phyloP scores from a whole-genome alignment of 129 eudicot species.

The Pulicaria dysenterica region DNA sequence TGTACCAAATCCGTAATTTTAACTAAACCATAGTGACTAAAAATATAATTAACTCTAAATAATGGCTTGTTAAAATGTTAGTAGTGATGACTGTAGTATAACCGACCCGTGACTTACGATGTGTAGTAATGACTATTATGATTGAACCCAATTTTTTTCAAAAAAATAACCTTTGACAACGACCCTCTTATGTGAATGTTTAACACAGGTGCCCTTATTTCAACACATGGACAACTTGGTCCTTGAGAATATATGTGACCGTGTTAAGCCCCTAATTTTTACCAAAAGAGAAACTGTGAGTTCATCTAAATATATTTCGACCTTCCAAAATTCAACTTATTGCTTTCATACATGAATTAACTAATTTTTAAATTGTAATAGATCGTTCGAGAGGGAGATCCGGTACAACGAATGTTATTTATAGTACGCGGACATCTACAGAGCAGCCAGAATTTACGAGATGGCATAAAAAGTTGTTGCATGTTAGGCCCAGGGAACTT shows the following conservation, averaged over 20 bases:
- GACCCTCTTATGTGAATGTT: neutral
- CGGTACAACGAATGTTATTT: conserved; percentile 81
- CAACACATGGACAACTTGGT: conserved; percentile 92
- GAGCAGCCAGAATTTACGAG: conserved; percentile 73
- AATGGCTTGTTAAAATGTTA: too few species aligned
- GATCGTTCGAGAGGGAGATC: conserved; percentile 83
- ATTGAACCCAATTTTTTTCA: too few species aligned
- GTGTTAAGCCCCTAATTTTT: conserved; percentile 83
- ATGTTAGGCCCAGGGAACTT: conserved; percentile 94
- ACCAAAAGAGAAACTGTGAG: conserved; percentile 87
- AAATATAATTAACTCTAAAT: too few species aligned
- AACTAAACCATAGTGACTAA: too few species aligned
- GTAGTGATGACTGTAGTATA: too few species aligned
- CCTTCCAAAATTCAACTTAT: neutral
- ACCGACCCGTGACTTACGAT: too few species aligned
- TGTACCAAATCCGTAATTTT: too few species aligned
- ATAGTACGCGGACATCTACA: conserved; percentile 88
- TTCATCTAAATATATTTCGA: neutral
- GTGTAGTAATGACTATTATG: too few species aligned
- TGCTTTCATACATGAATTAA: neutral
- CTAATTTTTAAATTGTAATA: neutral
- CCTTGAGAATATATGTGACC: conserved; percentile 86
- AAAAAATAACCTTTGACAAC: neutral
- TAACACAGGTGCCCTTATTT: conserved; percentile 78
- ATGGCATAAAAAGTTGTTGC: conserved; percentile 73